Evolutionary conservation across 768 basidiomycete species (phyloP), one percentile per base, ranked within the genome.

Genomic region (Leucocoprinus birnbaumii): DNA sequence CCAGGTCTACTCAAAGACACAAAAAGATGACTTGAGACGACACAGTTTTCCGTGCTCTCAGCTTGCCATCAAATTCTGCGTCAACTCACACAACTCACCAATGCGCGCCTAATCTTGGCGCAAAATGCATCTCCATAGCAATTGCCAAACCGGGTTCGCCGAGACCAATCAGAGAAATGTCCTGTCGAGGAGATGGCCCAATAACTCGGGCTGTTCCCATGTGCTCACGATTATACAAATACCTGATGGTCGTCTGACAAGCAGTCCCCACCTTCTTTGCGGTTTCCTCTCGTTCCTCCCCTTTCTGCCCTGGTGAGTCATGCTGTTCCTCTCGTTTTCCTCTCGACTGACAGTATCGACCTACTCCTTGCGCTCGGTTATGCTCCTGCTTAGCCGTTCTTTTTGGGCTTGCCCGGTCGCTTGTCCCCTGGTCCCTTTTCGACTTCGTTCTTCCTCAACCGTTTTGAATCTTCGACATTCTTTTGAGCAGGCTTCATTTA

Each of bases 381-480:
- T 13, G 44, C 27, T n/a, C 19, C 19, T 51, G 7, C 43, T 43
- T 26, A 55, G 54, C 40, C 48, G 31, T 48, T 42, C 76, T 69
- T 81, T 74, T 72, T 77, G 80, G 85, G 84, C 78, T 73, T 82
- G 86, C 86, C 85, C 73, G 84, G 86, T 77, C 72, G 87, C 85
- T 80, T 49, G 54, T 55, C 54, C 81, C 74, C 80, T 73, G 72
- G 73, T 73, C 69, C 51, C 47, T 55, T 70, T 66, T 65, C 63
- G 61, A 62, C 50, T 53, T 31, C 31, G 31, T 31, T 31, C 31
- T 31, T 60, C 21, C 61, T 63, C 59, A 48, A 47, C 53, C 59
- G 62, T 10, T 71, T 66, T 62, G 60, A 67, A 69, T 63, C 62
- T 64, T 63, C 59, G 65, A 67, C 68, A 61, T 62, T 69, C 67